Percentiles rank a stretch among this genome's conserved stretches.
phyloP scores from a whole-genome alignment of 371 early-diverging fungal species.

The Nematocida sp. region DNA sequence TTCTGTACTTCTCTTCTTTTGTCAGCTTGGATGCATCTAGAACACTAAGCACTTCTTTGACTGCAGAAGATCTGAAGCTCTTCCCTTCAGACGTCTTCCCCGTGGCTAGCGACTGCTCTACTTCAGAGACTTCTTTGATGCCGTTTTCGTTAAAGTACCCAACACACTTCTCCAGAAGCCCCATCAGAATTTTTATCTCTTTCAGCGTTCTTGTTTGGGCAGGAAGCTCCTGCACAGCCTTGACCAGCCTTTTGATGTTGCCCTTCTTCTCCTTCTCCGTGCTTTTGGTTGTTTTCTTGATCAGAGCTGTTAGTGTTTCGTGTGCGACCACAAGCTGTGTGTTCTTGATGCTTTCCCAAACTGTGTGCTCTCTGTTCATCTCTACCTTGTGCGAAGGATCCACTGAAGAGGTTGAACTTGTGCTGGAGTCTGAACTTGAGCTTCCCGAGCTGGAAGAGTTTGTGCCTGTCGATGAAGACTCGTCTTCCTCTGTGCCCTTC shows the following conservation, averaged over 20 bases:
- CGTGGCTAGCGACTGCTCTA: slow-evolving; percentile 59
- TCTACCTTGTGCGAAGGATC: slow-evolving; percentile 23
- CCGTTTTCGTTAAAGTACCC: slow-evolving; percentile 48
- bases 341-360: slow-evolving; percentile 59
- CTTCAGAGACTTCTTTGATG: slow-evolving; percentile 45
- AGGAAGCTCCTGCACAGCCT: slow-evolving; percentile 63
- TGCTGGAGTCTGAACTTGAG: background rate
- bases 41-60: slow-evolving; percentile 51
- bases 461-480: background rate
- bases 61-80: slow-evolving; percentile 29
- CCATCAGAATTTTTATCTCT: slow-evolving; percentile 51
- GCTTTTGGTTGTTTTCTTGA: slow-evolving; percentile 46
- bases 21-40: slow-evolving; percentile 38
- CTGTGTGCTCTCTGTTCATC: slow-evolving; percentile 6
- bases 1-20: slow-evolving; percentile 56
- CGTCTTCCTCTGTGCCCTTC: background rate
- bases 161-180: slow-evolving; percentile 54
- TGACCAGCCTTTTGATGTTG: slow-evolving; percentile 53
- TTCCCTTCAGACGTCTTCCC: slow-evolving; percentile 53
- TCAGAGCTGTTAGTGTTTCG: slow-evolving; percentile 48
- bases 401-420: too few relatives aligned
- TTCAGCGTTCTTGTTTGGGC: slow-evolving; percentile 58
- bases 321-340: slow-evolving; percentile 62
- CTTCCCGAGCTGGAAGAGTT: background rate
- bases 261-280: slow-evolving; percentile 51